Evolutionary conservation across 2,329 filamentous ascomycete genomes (phyloP), one percentile per base, ranked within the genome.

Genomic region (Claviceps sp.): DNA sequence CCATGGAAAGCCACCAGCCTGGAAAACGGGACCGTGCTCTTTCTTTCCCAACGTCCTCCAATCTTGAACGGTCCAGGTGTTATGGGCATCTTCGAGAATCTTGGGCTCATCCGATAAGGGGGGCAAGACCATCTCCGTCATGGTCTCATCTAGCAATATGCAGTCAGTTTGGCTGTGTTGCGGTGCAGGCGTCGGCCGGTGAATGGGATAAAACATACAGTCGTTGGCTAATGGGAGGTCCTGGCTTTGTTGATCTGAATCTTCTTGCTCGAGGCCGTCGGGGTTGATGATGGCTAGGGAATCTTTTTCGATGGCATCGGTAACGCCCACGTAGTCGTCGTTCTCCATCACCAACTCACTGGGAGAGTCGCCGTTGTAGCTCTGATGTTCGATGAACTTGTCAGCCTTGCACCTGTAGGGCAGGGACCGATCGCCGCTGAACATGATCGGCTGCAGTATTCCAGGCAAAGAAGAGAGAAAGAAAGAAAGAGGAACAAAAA

Each of bases 1-100:
- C 86, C 93, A 98, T 66, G 91, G 93, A 64, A 82, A 84, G 48
- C 86, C 90, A 48, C 83, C 90, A 57, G 88, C 91, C 54, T 93
- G 67, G 66, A 98, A 98, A 53, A 85, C 66, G 2, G 93, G 93
- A 2, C 93, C 88, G 71, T 94, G 89, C 62, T 93, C 85, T 64
- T 86, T 88, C 69, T 87, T 85, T 16, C 77, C 74, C 59, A 94
- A 70, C 39, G 71, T 76, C 57, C 85, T 78, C 90, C 91, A 98
- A 55, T 85, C 78, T 60, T 86, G 77, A 55, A 98, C 88, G 34
- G 86, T 81, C 93, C 93, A 98, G 61, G 88, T 95, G 68, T 86
- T 67, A 59, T 84, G 71, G 42, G 76, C 76, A 64, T 95, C 88
- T 50, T 83, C 83, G 56, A 91, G 77, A 37, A 85, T 83, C 62